Evolutionary conservation across 768 basidiomycete genomes (phyloP).

Genomic region (Rhodocollybia butyracea): DNA sequence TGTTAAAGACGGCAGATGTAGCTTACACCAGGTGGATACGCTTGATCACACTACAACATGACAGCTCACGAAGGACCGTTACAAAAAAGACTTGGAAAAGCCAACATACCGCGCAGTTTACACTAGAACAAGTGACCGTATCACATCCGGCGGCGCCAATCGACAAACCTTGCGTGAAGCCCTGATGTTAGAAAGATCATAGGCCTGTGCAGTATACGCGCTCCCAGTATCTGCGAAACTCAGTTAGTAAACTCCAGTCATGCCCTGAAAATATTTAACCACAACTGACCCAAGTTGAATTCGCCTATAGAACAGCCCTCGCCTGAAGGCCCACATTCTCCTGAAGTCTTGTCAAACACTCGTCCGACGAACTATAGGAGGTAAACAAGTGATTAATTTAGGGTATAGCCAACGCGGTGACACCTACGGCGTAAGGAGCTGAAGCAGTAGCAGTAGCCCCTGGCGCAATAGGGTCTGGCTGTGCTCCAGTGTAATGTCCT

Average conservation of each 20-base stretch:
- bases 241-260: too few relatives aligned
- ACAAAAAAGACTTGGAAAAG: neutral
- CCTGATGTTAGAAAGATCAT: slow-evolving; percentile 44
- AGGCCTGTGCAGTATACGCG: slow-evolving; percentile 26
- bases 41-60: slow-evolving; percentile 5
- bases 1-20: neutral
- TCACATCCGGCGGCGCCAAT: slow-evolving; percentile 34
- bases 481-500: too few relatives aligned
- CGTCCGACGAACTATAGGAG: slow-evolving; percentile 40
- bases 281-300: slow-evolving; percentile 34
- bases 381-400: neutral
- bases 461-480: too few relatives aligned
- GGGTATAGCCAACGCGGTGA: neutral
- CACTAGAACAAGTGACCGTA: slow-evolving; percentile 35
- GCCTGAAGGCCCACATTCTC: slow-evolving; percentile 32
- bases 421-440: slow-evolving; percentile 7
- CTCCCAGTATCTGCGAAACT: slow-evolving; percentile 12
- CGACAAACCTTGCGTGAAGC: slow-evolving; percentile 35
- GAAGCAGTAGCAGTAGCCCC: too few relatives aligned
- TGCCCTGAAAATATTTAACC: neutral
- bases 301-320: slow-evolving; percentile 37
- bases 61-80: neutral
- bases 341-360: slow-evolving; percentile 35
- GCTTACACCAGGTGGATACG: slow-evolving; percentile 5
- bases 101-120: slow-evolving; percentile 26